Evolutionary conservation across 1,139 yeast genomes (phyloP).

Genomic region (Zhuliangozyma blackwelliae): DNA sequence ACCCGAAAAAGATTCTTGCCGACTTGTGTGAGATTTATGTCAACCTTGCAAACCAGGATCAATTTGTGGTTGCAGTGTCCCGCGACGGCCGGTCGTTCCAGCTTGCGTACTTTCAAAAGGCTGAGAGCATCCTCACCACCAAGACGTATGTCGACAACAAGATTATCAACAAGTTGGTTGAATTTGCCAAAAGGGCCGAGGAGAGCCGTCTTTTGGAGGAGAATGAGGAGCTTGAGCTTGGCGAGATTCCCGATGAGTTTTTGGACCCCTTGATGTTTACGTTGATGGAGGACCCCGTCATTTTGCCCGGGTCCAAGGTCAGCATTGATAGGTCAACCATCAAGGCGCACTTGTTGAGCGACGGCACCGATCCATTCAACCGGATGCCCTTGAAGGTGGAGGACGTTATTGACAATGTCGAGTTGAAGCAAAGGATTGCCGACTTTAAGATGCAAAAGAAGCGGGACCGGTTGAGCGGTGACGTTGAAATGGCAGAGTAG

Average conservation of each 20-base stretch:
- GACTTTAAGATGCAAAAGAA: constrained; percentile 48
- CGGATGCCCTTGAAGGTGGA: constrained; percentile 86
- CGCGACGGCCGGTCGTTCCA: constrained; percentile 87
- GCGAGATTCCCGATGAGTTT: constrained; percentile 94
- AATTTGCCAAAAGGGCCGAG: constrained; percentile 65
- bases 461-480: constrained; percentile 12
- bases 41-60: constrained; percentile 60
- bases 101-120: constrained; percentile 61
- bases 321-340: constrained; percentile 87
- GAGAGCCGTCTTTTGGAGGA: constrained; percentile 58
- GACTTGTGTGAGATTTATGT: constrained; percentile 72
- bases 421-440: constrained; percentile 57
- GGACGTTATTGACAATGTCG: constrained; percentile 76
- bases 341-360: constrained; percentile 89
- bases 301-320: constrained; percentile 77
- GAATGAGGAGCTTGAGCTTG: constrained; percentile 81
- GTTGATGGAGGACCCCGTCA: constrained; percentile 93
- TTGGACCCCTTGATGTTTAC: constrained; percentile 96
- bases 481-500: constrained; percentile 17
- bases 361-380: constrained; percentile 95
- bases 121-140: constrained; percentile 59
- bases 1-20: constrained; percentile 68
- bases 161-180: constrained; percentile 46
- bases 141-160: constrained; percentile 50
- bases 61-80: constrained; percentile 77